These are phyloP conservation scores for Cucurbitaria berberidis DNA, from an alignment of 2,329 filamentous ascomycete genomes.

Conservation along the genomic window DNA sequence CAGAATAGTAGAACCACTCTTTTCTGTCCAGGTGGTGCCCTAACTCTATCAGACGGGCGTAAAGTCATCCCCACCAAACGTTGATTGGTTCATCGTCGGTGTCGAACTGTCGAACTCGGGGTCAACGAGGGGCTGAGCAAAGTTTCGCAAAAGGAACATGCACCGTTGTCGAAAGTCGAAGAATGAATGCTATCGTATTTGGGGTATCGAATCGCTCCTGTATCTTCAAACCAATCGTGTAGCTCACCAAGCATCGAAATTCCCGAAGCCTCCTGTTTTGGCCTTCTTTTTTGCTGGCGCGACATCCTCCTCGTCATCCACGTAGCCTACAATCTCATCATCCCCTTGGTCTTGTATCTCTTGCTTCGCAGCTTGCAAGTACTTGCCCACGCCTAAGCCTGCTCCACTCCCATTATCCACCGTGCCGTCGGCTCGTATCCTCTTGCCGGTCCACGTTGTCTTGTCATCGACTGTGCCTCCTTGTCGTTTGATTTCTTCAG, in stretches of 20 bases:
- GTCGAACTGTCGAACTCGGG: too few relatives aligned
- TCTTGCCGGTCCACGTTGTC: slow-evolving; percentile 95
- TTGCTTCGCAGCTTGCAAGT: slow-evolving; percentile 69
- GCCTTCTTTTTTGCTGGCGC: slow-evolving; percentile 78
- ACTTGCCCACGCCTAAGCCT: slow-evolving; percentile 73
- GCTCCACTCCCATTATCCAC: slow-evolving; percentile 63
- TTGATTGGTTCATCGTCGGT: too few relatives aligned
- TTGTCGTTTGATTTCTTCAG: slow-evolving; percentile 65
- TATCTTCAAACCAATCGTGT: not conserved
- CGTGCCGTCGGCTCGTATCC: slow-evolving; percentile 72
- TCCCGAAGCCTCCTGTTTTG: slow-evolving; percentile 82
- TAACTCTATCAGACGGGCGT: too few relatives aligned
- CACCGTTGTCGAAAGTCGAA: too few relatives aligned
- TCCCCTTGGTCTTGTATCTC: slow-evolving; percentile 47
- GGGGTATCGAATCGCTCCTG: slow-evolving; percentile 21
- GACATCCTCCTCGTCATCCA: slow-evolving; percentile 68
- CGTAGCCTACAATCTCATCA: slow-evolving; percentile 67
- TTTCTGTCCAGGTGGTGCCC: too few relatives aligned
- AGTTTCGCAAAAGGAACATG: too few relatives aligned
- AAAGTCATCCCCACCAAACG: too few relatives aligned
- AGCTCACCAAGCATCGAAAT: slow-evolving; percentile 85
- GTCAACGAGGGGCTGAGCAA: too few relatives aligned
- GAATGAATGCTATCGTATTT: not conserved
- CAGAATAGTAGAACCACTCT: too few relatives aligned
- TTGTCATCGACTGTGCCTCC: slow-evolving; percentile 86